These are phyloP conservation scores for Boletus sp. DNA, from an alignment of 1,284 basidiomycete species.

Conservation along the genomic window DNA sequence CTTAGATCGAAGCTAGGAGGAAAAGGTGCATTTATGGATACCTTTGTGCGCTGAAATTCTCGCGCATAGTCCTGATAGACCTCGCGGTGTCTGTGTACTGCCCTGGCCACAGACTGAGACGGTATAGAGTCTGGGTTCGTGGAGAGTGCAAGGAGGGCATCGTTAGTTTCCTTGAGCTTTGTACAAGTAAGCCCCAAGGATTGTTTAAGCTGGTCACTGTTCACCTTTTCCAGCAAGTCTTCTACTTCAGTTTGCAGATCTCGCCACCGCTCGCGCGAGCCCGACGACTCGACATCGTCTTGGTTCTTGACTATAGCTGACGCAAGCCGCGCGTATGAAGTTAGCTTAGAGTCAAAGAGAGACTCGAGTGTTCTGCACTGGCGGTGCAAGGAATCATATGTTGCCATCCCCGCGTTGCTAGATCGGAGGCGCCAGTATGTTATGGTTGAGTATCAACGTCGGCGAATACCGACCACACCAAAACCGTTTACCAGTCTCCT, in stretches of 20 bases:
- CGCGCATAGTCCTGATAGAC: slow-evolving; percentile 84
- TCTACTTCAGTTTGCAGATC: slow-evolving; percentile 86
- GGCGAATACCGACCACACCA: slow-evolving; percentile 20
- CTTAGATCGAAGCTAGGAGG: slow-evolving; percentile 3
- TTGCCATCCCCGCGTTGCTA: slow-evolving; percentile 47
- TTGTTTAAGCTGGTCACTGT: slow-evolving; percentile 17
- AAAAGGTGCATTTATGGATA: slow-evolving; percentile 27
- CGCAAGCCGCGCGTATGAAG: slow-evolving; percentile 83
- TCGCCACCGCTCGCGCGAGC: slow-evolving; percentile 66
- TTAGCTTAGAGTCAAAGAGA: slow-evolving; percentile 86
- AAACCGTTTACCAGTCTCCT: too few relatives aligned
- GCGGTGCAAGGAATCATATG: slow-evolving; percentile 75
- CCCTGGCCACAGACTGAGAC: slow-evolving; percentile 81
- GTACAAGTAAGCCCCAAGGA: slow-evolving; percentile 12
- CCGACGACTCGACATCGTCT: slow-evolving; percentile 67
- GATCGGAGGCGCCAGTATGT: background rate
- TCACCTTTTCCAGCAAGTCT: slow-evolving; percentile 82
- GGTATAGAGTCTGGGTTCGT: slow-evolving; percentile 66
- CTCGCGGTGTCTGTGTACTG: slow-evolving; percentile 87
- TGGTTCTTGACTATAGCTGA: slow-evolving; percentile 62
- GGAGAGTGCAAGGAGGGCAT: slow-evolving; percentile 65
- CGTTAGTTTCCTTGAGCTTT: slow-evolving; percentile 82
- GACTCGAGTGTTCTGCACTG: slow-evolving; percentile 90
- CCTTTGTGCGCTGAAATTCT: slow-evolving; percentile 83
- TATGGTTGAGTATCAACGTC: background rate